phyloP scores from a whole-genome alignment of 805 yeast species.

The Saccharomyces cerevisiae region DNA sequence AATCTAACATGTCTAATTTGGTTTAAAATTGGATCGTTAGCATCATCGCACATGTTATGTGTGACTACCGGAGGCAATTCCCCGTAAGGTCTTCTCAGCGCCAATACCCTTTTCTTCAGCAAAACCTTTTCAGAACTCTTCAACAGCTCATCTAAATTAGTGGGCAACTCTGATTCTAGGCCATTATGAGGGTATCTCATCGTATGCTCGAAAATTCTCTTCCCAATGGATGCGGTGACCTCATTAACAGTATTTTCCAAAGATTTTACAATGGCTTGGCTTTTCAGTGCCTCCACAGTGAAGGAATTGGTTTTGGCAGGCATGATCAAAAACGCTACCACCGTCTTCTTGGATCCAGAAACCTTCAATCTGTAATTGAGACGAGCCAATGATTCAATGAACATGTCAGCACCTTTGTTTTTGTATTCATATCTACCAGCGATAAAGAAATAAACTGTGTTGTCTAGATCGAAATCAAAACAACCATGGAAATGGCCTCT shows the following conservation, averaged over 20 bases:
- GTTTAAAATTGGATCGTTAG: conserved; percentile 80
- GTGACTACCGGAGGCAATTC: conserved; percentile 92
- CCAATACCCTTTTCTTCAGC: conserved; percentile 85
- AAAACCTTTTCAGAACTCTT: conserved; percentile 85
- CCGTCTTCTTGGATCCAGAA: conserved; percentile 77
- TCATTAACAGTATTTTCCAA: conserved; percentile 82
- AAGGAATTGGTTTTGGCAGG: conserved; percentile 94
- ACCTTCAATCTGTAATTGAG: conserved; percentile 81
- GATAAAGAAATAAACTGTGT: conserved; percentile 89
- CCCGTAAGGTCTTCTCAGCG: conserved; percentile 64
- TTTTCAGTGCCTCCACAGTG: conserved; percentile 90
- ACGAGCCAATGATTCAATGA: conserved; percentile 85
- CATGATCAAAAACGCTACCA: conserved; percentile 96
- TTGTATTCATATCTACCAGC: conserved; percentile 96
- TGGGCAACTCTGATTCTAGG: conserved; percentile 59
- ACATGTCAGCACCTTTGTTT: conserved; percentile 94
- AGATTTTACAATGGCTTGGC: conserved; percentile 92
- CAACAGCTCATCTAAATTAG: conserved; percentile 68
- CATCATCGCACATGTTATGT: conserved; percentile 92
- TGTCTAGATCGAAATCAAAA: conserved; percentile 87
- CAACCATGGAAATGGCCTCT: conserved; percentile 97
- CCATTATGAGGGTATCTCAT: conserved; percentile 49
- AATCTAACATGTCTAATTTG: conserved; percentile 87
- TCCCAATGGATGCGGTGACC: conserved; percentile 79
- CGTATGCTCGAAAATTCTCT: conserved; percentile 83